Percentiles rank a stretch among this genome's conserved stretches.
Evolutionary conservation across 352 stramenopile genomes (phyloP).

Genomic region (Saprolegnia diclina): DNA sequence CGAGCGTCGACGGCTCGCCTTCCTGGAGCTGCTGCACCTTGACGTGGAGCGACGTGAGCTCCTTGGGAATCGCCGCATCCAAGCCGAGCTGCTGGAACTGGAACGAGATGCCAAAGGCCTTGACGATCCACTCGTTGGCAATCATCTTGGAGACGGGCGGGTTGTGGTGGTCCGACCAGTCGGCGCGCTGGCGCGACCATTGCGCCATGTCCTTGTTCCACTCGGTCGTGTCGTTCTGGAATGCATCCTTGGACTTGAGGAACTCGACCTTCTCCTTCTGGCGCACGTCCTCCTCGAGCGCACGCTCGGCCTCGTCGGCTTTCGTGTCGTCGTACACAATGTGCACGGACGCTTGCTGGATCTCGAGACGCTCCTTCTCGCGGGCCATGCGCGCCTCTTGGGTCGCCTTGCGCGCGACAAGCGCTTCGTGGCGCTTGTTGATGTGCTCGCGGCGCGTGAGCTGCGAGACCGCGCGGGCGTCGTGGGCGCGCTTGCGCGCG

Average conservation of each 20-base stretch:
- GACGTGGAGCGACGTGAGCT: slow-evolving; percentile 65
- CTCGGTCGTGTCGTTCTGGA: slow-evolving; percentile 81
- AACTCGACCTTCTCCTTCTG: slow-evolving; percentile 86
- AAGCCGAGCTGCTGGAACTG: slow-evolving; percentile 32
- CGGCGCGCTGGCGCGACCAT: slow-evolving; percentile 80
- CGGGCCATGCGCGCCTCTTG: slow-evolving; percentile 73
- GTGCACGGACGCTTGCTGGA: slow-evolving; percentile 66
- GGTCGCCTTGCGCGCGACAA: slow-evolving; percentile 70
- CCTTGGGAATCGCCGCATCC: slow-evolving; percentile 46
- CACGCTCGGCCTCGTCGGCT: slow-evolving; percentile 58
- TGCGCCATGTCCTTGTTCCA: slow-evolving; percentile 87
- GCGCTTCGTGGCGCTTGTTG: slow-evolving; percentile 63
- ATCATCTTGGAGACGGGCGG: slow-evolving; percentile 83
- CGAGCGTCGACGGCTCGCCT: slow-evolving; percentile 66
- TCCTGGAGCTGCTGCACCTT: slow-evolving; percentile 81
- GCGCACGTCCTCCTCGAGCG: slow-evolving; percentile 73
- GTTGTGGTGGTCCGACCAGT: slow-evolving; percentile 84
- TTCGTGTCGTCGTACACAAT: slow-evolving; percentile 84
- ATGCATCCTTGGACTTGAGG: slow-evolving; percentile 82
- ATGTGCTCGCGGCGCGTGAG: slow-evolving; percentile 73
- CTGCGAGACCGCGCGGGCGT: slow-evolving; percentile 61
- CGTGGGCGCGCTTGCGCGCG: slow-evolving; percentile 52
- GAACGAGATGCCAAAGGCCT: slow-evolving; percentile 81
- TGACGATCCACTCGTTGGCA: slow-evolving; percentile 81
- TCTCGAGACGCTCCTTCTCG: slow-evolving; percentile 76